A percentile compares a stretch with the other conserved stretches of the same genome.
phyloP scores from a whole-genome alignment of 2,329 filamentous ascomycete species.

The Aschersonia sp. region DNA sequence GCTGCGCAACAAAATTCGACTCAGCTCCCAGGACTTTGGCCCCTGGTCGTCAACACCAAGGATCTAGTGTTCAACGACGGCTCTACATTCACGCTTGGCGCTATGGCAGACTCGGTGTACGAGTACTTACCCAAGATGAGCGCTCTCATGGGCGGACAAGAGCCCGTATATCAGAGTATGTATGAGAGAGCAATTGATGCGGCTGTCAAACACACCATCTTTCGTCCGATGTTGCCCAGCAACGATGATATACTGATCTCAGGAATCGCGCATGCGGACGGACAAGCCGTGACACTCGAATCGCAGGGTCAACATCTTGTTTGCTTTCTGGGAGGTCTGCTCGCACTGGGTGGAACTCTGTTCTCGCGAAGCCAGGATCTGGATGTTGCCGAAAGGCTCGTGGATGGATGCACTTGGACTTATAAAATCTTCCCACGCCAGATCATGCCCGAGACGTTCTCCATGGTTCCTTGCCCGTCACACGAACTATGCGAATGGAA shows the following conservation, averaged over 20 bases:
- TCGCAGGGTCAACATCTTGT: slow-evolving; percentile 1
- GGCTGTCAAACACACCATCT: slow-evolving; percentile 49
- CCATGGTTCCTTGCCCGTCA: slow-evolving; percentile 22
- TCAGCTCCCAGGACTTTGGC: slow-evolving; percentile 60
- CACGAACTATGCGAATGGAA: slow-evolving; percentile 17
- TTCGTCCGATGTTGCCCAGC: slow-evolving; percentile 50
- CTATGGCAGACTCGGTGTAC: slow-evolving; percentile 38
- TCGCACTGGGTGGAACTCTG: slow-evolving; percentile 48
- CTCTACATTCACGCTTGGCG: slow-evolving; percentile 32
- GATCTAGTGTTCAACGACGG: slow-evolving; percentile 26
- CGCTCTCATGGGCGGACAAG: slow-evolving; percentile 48
- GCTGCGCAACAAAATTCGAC: slow-evolving; percentile 52
- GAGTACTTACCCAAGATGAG: slow-evolving; percentile 49
- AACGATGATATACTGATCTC: slow-evolving; percentile 50
- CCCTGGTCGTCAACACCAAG: slow-evolving; percentile 44
- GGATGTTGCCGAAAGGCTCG: slow-evolving; percentile 45
- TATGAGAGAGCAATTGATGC: slow-evolving; percentile 47
- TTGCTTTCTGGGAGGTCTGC: slow-evolving; percentile 55
- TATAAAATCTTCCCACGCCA: slow-evolving; percentile 45
- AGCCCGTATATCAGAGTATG: slow-evolving; percentile 44
- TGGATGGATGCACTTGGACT: slow-evolving; percentile 56
- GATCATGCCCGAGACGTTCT: slow-evolving; percentile 40
- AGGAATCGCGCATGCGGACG: slow-evolving; percentile 26
- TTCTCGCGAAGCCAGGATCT: slow-evolving; percentile 45
- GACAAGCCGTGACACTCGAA: slow-evolving; percentile 16